Percentiles rank a stretch among this genome's conserved stretches.
Conservation (phyloP, 768 basidiomycete genomes). For the Candolleomyces eurysporus region DNA sequence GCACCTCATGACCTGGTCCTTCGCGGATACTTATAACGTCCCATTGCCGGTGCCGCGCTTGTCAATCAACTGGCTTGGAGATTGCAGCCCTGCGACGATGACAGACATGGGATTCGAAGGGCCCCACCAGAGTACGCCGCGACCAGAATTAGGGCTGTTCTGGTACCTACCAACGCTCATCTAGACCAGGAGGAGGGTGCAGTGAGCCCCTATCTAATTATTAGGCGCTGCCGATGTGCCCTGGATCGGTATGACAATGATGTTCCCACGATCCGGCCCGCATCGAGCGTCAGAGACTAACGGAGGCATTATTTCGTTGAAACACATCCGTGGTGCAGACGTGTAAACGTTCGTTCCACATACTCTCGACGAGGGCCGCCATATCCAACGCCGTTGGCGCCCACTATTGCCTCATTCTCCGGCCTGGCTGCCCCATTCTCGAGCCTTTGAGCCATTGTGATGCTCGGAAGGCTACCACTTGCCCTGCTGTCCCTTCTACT, state of each 20-base stretch:
- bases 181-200: no score
- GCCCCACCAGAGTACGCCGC: no score
- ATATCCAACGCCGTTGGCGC: neutral
- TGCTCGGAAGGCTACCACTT: conserved; percentile 21
- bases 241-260: neutral
- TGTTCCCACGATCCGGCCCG: neutral
- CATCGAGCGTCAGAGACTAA: no score
- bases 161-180: no score
- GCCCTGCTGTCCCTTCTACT: conserved; percentile 37
- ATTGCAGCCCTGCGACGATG: neutral
- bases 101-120: conserved; percentile 5
- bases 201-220: no score
- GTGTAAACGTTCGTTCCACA: neutral
- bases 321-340: conserved; percentile 5
- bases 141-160: no score
- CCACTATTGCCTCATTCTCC: neutral
- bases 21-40: neutral
- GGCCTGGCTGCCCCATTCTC: neutral
- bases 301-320: neutral
- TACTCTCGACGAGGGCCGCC: neutral
- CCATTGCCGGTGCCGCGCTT: neutral
- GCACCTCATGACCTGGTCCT: neutral
- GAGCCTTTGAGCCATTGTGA: neutral
- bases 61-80: neutral
- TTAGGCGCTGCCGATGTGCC: neutral